phyloP scores from a whole-genome alignment of 257 asterid species.

The Craterostigma plantagineum region DNA sequence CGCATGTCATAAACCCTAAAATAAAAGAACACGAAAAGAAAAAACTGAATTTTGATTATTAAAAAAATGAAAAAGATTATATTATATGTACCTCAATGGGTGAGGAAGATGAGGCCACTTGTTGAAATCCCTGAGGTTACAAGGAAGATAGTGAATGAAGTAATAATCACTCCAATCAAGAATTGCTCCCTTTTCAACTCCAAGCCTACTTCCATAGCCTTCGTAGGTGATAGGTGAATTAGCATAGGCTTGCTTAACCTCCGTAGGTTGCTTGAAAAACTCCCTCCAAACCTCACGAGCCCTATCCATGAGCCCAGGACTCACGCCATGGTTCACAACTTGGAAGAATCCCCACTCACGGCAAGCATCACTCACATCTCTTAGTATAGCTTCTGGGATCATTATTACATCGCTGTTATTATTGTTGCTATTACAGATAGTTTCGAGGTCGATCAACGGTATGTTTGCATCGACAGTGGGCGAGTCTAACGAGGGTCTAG shows the following conservation, averaged over 20 bases:
- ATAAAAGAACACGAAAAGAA: too few relatives aligned
- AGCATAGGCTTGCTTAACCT: constrained; percentile 38
- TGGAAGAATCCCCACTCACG: constrained; percentile 77
- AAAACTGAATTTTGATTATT: too few relatives aligned
- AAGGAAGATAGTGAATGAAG: constrained; percentile 58
- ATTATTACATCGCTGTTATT: constrained; percentile 1
- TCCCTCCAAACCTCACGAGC: constrained; percentile 54
- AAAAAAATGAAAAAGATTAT: too few relatives aligned
- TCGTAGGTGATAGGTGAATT: constrained; percentile 65
- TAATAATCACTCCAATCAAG: constrained; percentile 95
- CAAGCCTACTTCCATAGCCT: constrained; percentile 81
- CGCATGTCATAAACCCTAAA: too few relatives aligned
- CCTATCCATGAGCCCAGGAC: constrained; percentile 35
- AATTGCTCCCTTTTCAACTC: constrained; percentile 59
- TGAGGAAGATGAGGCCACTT: constrained; percentile 73
- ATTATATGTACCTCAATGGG: constrained; percentile 28
- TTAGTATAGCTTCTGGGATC: constrained; percentile 5
- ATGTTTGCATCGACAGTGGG: constrained; percentile 10
- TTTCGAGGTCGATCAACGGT: constrained; percentile 37
- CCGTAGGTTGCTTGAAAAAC: constrained; percentile 60
- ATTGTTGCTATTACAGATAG: neutral
- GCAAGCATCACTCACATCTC: constrained; percentile 34
- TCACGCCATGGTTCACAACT: constrained; percentile 66
- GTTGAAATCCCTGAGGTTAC: constrained; percentile 31
- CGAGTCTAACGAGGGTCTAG: constrained; percentile 16